Evolutionary conservation across 768 basidiomycete species (phyloP), one percentile per base, ranked within the genome.

Genomic region (Dioszegia crocea): DNA sequence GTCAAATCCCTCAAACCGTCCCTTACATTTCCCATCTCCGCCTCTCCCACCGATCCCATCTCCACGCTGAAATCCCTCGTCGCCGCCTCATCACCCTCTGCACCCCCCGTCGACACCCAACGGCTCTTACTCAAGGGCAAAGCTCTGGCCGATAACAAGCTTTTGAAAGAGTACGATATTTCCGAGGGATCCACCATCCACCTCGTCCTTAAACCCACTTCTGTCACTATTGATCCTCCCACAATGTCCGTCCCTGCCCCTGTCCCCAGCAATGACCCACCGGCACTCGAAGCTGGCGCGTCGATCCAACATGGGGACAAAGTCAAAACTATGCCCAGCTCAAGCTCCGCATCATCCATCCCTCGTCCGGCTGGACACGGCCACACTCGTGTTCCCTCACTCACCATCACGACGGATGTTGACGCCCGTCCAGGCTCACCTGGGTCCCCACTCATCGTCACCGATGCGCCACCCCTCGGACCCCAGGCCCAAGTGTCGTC

Each of bases 1-100:
- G 85, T 99, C 82, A 97, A 96, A 78, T 96, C 90, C 47, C 80
- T 85, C 70, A 98, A 98, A 73, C 96, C 96, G 0, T 80, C 89
- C 23, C 82, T 85, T 46, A 79, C 86, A 0, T 88, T 88, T 79
- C 81, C 84, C 27, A 81, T 98, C 63, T 75, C 84, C 46, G 63
- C 69, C 33, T 84, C 86, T 47, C 83, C 84, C 33, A 87, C 90
- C n/a, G 90, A 96, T 74, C 83, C 91, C 50, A 84, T 99, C 77
- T 78, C 83, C 40, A 75, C 84, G 44, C 84, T 97, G 76, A 99
- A 98, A 77, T 71, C 81, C 1, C 84, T 84, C 62, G 84, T 98
- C 57, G 83, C 86, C 14, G 44, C 66, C 4, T 71, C 83, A 0
- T 80, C 85, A 11, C 64, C 70, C 16, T 79, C 80, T 48, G 89